Percentiles rank a stretch among this genome's conserved stretches.
Evolutionary conservation across 2,329 filamentous ascomycete species (phyloP).

Genomic region (Aspergillus vadensis): DNA sequence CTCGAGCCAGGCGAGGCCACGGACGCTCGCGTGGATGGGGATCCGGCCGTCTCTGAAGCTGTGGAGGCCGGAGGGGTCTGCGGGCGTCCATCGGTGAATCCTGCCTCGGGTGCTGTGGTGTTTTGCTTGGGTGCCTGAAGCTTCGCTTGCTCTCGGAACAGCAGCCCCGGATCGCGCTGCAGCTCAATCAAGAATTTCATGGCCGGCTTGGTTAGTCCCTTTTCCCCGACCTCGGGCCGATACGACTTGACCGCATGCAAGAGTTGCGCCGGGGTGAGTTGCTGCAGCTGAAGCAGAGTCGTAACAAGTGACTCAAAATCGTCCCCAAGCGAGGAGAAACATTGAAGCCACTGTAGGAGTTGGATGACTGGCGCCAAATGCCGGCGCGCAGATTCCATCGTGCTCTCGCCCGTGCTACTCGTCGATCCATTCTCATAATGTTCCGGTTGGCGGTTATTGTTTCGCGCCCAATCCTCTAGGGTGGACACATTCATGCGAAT

Average conservation of each 20-base stretch:
- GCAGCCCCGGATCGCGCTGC: constrained; percentile 71
- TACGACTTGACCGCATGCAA: constrained; percentile 93
- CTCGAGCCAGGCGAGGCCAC: constrained; percentile 27
- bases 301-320: constrained; percentile 85
- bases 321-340: constrained; percentile 90
- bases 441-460: constrained; percentile 90
- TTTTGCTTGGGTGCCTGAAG: constrained; percentile 32
- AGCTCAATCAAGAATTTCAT: constrained; percentile 82
- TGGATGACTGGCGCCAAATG: constrained; percentile 92
- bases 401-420: constrained; percentile 80
- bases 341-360: constrained; percentile 94
- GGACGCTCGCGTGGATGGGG: constrained; percentile 23
- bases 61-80: constrained; percentile 28
- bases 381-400: constrained; percentile 76
- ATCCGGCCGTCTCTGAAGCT: constrained; percentile 19
- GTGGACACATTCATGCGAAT: constrained; percentile 98
- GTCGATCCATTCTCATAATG: constrained; percentile 94
- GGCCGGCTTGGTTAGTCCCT: constrained; percentile 82
- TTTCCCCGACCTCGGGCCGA: constrained; percentile 91
- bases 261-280: constrained; percentile 81
- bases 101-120: constrained; percentile 19
- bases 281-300: constrained; percentile 85
- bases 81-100: constrained; percentile 27
- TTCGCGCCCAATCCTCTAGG: constrained; percentile 91
- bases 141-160: constrained; percentile 42